These are phyloP conservation scores for Cladosporium sp. DNA, from an alignment of 2,329 filamentous ascomycete species.

Conservation along the genomic window DNA sequence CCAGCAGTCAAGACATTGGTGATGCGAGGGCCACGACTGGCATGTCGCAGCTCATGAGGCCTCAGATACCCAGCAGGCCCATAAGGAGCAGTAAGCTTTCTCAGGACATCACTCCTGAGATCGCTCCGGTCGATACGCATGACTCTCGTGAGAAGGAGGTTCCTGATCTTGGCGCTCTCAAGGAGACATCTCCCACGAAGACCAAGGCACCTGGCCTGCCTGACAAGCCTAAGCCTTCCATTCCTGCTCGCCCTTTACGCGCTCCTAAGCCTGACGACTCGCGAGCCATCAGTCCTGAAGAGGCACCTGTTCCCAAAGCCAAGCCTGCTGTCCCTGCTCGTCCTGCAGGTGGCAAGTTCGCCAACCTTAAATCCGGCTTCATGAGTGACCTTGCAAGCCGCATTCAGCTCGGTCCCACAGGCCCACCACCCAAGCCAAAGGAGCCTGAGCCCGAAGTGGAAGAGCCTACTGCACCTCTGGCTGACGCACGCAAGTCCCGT, in stretches of 20 bases:
- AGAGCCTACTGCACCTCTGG: conserved; percentile 69
- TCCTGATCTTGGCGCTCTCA: conserved; percentile 17
- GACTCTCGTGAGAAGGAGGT: conserved; percentile 17
- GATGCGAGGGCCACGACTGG: conserved; percentile 25
- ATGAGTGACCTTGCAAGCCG: conserved; percentile 90
- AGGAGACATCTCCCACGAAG: conserved; percentile 44
- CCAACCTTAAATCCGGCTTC: conserved; percentile 84
- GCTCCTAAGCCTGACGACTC: conserved; percentile 31
- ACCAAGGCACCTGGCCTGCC: conserved; percentile 51
- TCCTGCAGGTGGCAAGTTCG: conserved; percentile 79
- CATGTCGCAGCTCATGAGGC: conserved; percentile 23
- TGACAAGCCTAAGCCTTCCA: conserved; percentile 59
- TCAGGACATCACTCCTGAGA: conserved; percentile 29
- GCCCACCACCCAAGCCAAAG: conserved; percentile 62
- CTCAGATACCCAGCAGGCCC: conserved; percentile 29
- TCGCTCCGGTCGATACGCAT: conserved; percentile 31
- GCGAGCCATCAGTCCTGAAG: conserved; percentile 2
- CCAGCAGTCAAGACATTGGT: conserved; percentile 17
- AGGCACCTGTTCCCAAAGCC: conserved; percentile 52
- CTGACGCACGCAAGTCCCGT: conserved; percentile 83
- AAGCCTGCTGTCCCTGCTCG: conserved; percentile 81
- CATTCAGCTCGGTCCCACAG: conserved; percentile 78
- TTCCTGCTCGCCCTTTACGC: conserved; percentile 59
- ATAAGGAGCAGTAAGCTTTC: conserved; percentile 26
- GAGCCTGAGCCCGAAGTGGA: conserved; percentile 54